Base-by-base conservation (phyloP, 2,329 filamentous ascomycete species). In the Sclerotinia glacialis region DNA sequence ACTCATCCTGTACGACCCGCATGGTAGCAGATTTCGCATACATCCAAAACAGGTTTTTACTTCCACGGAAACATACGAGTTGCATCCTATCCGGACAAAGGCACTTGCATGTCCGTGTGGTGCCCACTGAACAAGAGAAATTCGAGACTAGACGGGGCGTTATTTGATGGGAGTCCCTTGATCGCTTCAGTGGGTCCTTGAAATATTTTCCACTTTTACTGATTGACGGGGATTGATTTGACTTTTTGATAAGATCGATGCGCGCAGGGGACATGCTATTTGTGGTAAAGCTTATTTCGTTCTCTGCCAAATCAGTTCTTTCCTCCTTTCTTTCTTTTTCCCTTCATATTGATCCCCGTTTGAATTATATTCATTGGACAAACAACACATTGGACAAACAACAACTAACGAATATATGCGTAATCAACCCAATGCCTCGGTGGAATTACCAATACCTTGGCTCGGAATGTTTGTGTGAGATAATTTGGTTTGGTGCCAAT, bases 231-330 rank as follows among this genome's bases (percentile, higher is more conserved):
- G 23, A 53, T 54, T 53, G 16, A 53, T 62, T 28, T 46, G 56
- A 40, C 37, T 40, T 44, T 44, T 44, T 61, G 44, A 49, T 44
- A 60, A 49, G 58, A 49, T 49, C 26, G 58, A 61, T 61, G 44
- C 18, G 44, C 44, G 44, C 58, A 61, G 44, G 58, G 58, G 11
- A 49, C 21, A 21, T 21, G 16, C 56, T 18, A 47, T 60, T 47
- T 6, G 56, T 28, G 56, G 11, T 26, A 61, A 61, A 49, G 58
- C 58, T 61, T 61, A 31, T 61, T 61, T 50, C 44, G 21, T 61
- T 61, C 58, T 47, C 44, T 14, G n/a, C 28, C n/a, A 37, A 49
- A 31, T 7, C 18, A 40, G n/a, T 9, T 47, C 11, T 34, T 34
- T 31, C n/a, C 44, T 46, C 49, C 37, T 23, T 60, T 26, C 28